Evolutionary conservation across 2,329 filamentous ascomycete species (phyloP).

Genomic region (Phialocephala subalpina): DNA sequence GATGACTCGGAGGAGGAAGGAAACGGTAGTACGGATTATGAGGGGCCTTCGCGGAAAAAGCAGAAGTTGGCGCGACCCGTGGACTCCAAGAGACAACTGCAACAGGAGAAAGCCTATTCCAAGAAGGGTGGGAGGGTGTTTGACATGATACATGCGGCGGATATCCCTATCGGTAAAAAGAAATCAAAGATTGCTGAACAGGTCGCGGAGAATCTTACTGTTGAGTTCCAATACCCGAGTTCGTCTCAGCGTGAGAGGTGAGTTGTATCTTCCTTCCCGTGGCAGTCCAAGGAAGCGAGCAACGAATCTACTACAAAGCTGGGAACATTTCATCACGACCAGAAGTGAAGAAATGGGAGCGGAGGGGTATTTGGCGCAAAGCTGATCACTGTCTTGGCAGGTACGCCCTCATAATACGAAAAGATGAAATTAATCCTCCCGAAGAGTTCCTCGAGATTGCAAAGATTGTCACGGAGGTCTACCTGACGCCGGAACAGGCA

Average conservation of each 20-base stretch:
- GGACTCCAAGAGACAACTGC: conserved; percentile 39
- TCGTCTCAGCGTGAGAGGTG: conserved; percentile 73
- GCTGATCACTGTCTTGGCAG: conserved; percentile 45
- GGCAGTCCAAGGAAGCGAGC: too few species aligned
- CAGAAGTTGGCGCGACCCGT: conserved; percentile 29
- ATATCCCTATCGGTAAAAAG: conserved; percentile 60
- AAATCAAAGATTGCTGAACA: conserved; percentile 60
- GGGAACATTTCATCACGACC: too few species aligned
- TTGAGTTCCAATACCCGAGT: conserved; percentile 87
- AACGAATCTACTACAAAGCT: too few species aligned
- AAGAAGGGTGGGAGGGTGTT: conserved; percentile 34
- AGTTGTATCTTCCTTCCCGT: background rate
- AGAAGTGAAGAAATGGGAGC: too few species aligned
- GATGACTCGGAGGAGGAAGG: conserved; percentile 28
- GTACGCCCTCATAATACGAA: conserved; percentile 80
- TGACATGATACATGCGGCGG: conserved; percentile 63
- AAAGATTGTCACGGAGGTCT: conserved; percentile 75
- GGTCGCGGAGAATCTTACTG: conserved; percentile 56
- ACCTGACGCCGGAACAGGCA: conserved; percentile 76
- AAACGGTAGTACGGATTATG: conserved; percentile 14
- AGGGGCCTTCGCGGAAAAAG: conserved; percentile 29
- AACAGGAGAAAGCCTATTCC: conserved; percentile 38
- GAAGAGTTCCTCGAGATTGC: conserved; percentile 77
- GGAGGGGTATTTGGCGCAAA: background rate
- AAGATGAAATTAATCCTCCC: conserved; percentile 80